Conservation (phyloP, 257 asterid species). For the Schizonepeta tenuifolia region DNA sequence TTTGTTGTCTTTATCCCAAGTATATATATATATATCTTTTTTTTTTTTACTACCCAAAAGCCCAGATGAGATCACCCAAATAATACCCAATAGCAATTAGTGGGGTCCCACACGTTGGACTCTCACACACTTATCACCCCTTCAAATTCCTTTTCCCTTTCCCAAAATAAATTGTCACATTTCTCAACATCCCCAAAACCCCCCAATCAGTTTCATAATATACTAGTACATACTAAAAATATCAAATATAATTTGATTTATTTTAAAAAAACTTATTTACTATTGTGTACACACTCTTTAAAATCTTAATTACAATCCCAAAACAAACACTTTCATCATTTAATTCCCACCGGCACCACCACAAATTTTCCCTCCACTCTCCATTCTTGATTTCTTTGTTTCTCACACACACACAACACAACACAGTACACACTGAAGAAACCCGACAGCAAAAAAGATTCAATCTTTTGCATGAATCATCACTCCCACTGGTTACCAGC, state of each 20-base stretch:
- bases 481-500: neutral
- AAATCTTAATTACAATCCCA: constrained; percentile 1
- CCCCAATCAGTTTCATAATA: neutral
- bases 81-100: neutral
- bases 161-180: constrained; percentile 33
- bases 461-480: constrained; percentile 26
- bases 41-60: too few species aligned
- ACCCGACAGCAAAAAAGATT: too few species aligned
- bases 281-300: neutral
- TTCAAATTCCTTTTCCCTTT: constrained; percentile 32
- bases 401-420: neutral
- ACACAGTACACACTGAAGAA: neutral
- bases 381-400: neutral
- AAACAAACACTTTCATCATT: constrained; percentile 14
- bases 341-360: constrained; percentile 8
- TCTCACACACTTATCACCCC: constrained; percentile 20
- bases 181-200: neutral
- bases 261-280: too few species aligned
- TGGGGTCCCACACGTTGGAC: constrained; percentile 27
- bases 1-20: neutral
- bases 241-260: too few species aligned
- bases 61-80: constrained; percentile 17
- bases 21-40: too few species aligned
- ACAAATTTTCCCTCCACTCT: constrained; percentile 14
- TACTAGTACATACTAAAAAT: too few species aligned